Evolutionary conservation across 805 yeast species (phyloP), one percentile per base, ranked within the genome.

Genomic region (Wickerhamomyces pijperi): DNA sequence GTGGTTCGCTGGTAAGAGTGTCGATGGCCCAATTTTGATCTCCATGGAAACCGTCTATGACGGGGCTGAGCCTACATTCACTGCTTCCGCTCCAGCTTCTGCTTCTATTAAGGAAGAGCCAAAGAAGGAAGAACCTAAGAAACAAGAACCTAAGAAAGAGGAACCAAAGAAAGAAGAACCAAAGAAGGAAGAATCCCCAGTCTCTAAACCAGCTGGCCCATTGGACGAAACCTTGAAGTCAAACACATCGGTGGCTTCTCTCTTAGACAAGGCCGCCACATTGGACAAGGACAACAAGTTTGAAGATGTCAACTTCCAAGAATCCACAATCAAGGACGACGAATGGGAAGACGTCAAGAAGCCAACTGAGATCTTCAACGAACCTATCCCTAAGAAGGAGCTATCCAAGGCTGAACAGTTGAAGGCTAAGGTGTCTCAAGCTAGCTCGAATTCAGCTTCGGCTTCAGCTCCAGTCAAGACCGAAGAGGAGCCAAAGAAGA

Each of bases 1-100:
- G 47, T 92, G 86, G 81, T 70, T 78, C 41, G 60, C 60, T 17
- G 97, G 97, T 28, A 79, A 85, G 56, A 69, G 70, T 20, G 79
- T 79, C n/a, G 76, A 76, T 43, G 92, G 94, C 9, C 98, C 98
- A 15, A 63, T 84, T 39, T 64, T 90, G 46, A 64, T 85, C 48
- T 72, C 78, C 28, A 73, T 94, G 81, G 80, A 72, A 55, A 74
- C 82, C 11, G 48, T 88, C 15, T 90, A 73, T 56, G 90, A 87
- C n/a, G 94, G 94, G 18, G 56, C 73, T 4, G 72, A 67, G 28
- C 76, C 85, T 28, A 42, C 60, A 3, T 43, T 54, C n/a, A 19
- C 55, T 48, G 50, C 37, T n/a, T 9, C 40, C 2, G 33, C 40
- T 13, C 59, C 52, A 42, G 40, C 36, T 15, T 40, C 32, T 16